Base-by-base conservation (phyloP, 192 early-diverging fungal species). In the Mortierella hygrophila region DNA sequence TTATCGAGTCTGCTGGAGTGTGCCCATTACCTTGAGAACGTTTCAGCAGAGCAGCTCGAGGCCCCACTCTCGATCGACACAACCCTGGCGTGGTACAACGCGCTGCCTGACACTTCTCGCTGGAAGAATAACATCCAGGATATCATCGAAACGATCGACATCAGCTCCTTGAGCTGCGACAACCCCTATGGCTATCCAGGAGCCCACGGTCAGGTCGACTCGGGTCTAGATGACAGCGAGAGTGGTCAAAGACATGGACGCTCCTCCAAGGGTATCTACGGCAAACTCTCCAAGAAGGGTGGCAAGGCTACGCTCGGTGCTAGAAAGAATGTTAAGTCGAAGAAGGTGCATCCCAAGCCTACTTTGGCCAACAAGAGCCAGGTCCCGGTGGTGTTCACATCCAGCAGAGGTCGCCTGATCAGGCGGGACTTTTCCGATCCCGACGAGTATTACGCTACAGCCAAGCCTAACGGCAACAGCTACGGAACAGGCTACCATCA, bases 71-170 rank as follows among this genome's bases (percentile, higher is more conserved):
- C 84, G 35, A 81, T 86, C 52, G 84, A 86, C 42, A 86, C 84
- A 15, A 86, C 84, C 40, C 35, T 86, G 72, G 79, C 75, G 2
- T 86, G 84, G 84, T 86, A 86, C 65, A 86, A 86, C 55, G 47
- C 78, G 11, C 35, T 86, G 41, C 84, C 84, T 4, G 84, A 81
- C 41, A 81, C 84, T 1, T 86, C 84, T 72, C 74, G 84, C 40
- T 86, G 84, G 84, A 86, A 86, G 68, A 74, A 76, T 42, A 73
- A 80, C 60, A 80, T 86, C 37, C 84, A 86, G 71, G 84, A 80
- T 38, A 86, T 86, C 49, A 86, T 86, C 38, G 79, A 86, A 41
- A 86, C 84, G 15, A 86, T 86, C 15, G 84, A 86, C 63, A 74
- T 81, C 44, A 76, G 57, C 23, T 81, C 79, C 15, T 42, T 86